Percentiles rank a stretch among this genome's conserved stretches.
Evolutionary conservation across 2,329 filamentous ascomycete genomes (phyloP).

Genomic region (Exophiala sp.): DNA sequence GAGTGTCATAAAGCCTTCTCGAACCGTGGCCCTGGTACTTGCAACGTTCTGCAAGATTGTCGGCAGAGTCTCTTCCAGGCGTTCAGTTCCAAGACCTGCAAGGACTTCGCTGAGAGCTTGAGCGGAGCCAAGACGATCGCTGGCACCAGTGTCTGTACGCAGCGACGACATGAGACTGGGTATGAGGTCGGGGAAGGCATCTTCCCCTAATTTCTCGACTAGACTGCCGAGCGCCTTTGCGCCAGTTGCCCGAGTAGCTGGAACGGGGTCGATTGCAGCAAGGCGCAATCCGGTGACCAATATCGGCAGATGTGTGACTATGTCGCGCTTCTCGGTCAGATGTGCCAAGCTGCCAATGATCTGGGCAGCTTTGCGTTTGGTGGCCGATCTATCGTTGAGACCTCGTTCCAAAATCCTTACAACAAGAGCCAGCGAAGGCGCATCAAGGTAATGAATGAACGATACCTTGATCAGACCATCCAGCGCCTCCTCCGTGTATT

Average conservation of each 20-base stretch:
- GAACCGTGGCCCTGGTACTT: slow-evolving; percentile 82
- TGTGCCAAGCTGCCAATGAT: slow-evolving; percentile 98
- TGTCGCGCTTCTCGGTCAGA: slow-evolving; percentile 91
- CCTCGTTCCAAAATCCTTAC: slow-evolving; percentile 94
- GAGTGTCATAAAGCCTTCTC: slow-evolving; percentile 98
- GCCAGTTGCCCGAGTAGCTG: slow-evolving; percentile 90
- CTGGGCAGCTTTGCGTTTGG: slow-evolving; percentile 92
- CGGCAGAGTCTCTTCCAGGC: slow-evolving; percentile 91
- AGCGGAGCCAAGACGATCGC: slow-evolving; percentile 90
- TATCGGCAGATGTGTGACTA: slow-evolving; percentile 85
- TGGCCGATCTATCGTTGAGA: slow-evolving; percentile 83
- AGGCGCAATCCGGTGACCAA: slow-evolving; percentile 84
- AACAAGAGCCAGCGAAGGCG: slow-evolving; percentile 89
- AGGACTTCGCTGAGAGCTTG: slow-evolving; percentile 96
- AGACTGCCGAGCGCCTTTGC: slow-evolving; percentile 93
- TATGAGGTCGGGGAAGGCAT: slow-evolving; percentile 93
- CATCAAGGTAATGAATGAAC: slow-evolving; percentile 97
- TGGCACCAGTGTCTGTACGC: slow-evolving; percentile 94
- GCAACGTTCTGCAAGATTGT: slow-evolving; percentile 95
- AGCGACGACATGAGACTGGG: slow-evolving; percentile 96
- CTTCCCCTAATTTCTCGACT: slow-evolving; percentile 97
- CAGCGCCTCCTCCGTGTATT: slow-evolving; percentile 90
- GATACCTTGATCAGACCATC: slow-evolving; percentile 96
- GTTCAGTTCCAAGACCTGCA: slow-evolving; percentile 85
- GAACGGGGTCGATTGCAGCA: slow-evolving; percentile 91